Base-by-base conservation (phyloP, 768 basidiomycete genomes). In the Rhizopogon vulgaris region DNA sequence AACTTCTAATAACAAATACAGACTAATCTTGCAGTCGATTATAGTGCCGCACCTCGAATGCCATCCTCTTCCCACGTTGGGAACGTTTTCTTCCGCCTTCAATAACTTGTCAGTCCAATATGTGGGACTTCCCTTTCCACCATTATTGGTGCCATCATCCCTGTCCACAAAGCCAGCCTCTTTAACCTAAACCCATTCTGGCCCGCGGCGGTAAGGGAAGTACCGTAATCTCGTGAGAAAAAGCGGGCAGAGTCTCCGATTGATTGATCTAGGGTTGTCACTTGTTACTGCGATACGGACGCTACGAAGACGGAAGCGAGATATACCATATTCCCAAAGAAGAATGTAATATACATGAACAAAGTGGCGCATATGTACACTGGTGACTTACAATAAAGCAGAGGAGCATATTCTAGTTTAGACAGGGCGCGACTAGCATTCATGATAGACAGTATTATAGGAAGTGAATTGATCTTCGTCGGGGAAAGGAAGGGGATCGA, bases 401-500 rank as follows among this genome's bases (percentile, higher is more conserved):
- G n/a, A 30, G 17, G 6, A 46, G 55, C 58, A 48, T 30, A 63
- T 66, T 71, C 63, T 57, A 61, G 46, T 54, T 54, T 61, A 60
- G 63, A 60, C 66, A 66, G 54, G 55, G 52, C 54, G 57, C 55
- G 50, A 69, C 77, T 84, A 86, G 70, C 84, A 86, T 69, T 83
- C 80, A 72, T 78, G 76, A 69, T 80, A 80, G 66, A 70, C 59
- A 63, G 68, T 64, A 77, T 77, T 74, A 76, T 78, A 77, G 58
- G 76, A 68, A 58, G 57, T 72, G 66, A 69, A 65, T 60, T 60
- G 60, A 62, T 74, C 72, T 66, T 75, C 73, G 60, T 78, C 72
- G 59, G 82, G 76, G 62, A 85, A 87, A 41, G 87, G 85, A 52
- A 86, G 78, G 36, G 85, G 80, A 60, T 87, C 85, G 65, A 84